Evolutionary conservation across 768 basidiomycete species (phyloP).

Genomic region (Sarcodon aspratus): DNA sequence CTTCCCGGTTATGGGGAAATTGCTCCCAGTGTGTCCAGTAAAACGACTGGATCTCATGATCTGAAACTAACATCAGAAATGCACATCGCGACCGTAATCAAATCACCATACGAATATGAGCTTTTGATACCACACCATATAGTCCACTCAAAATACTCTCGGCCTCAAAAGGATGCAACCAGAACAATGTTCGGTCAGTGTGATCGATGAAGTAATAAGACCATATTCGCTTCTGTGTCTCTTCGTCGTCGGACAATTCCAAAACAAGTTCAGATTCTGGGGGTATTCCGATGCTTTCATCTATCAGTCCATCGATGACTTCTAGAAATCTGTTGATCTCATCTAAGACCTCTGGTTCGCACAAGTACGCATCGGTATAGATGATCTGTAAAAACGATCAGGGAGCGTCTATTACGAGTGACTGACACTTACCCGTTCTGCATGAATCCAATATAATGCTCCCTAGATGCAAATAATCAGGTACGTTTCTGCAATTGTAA

Average conservation of each 20-base stretch:
- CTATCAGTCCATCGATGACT: neutral
- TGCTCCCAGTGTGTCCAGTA: conserved; percentile 16
- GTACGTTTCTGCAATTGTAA: neutral
- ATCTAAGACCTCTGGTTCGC: neutral
- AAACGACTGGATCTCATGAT: neutral
- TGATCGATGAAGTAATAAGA: conserved; percentile 44
- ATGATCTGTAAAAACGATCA: neutral
- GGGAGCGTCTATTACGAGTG: neutral
- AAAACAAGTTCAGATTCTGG: neutral
- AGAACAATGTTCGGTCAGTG: conserved; percentile 33
- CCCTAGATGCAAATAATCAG: neutral
- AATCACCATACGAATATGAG: conserved; percentile 8
- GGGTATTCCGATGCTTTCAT: neutral
- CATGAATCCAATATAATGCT: neutral
- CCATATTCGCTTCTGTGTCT: conserved; percentile 1
- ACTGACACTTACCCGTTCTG: neutral
- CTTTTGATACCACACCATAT: conserved; percentile 7
- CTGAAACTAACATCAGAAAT: neutral
- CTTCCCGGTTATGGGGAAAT: conserved; percentile 10
- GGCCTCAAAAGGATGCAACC: conserved; percentile 31
- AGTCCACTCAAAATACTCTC: conserved; percentile 15
- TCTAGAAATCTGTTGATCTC: neutral
- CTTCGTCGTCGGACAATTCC: neutral
- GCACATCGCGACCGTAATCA: conserved; percentile 13
- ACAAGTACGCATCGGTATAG: neutral